Evolutionary conservation across 768 basidiomycete species (phyloP), one percentile per base, ranked within the genome.

Genomic region (Ramaria sp.): DNA sequence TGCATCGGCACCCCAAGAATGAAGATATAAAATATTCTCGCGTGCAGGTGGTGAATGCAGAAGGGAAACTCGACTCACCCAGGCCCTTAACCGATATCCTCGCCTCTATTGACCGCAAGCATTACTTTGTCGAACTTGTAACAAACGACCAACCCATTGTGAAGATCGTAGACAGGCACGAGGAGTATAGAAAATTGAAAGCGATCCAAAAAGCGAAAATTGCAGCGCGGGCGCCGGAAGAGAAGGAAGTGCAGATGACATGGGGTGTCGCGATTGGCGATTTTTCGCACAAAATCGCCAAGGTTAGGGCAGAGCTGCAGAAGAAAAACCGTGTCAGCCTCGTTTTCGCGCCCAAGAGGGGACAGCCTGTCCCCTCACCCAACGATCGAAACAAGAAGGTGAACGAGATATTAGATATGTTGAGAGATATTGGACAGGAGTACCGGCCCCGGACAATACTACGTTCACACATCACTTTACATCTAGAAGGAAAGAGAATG

Each of bases 171-270:
- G 67, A 78, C 60, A 72, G 69, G 53, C 59, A 65, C 48, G 71
- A 69, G 58, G 65, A 61, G 47, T 69, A 70, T 58, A 67, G 65
- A 49, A 72, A 70, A 58, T 69, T 60, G 48, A 59, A 60, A 5
- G 61, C 54, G 38, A 58, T 66, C 43, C 63, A 68, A 50, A 52
- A 55, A 9, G 28, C 56, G n/a, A 32, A 38, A 2, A 64, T 71
- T 56, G 56, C 64, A 20, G 50, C 63, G 58, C 56, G 16, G 38
- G 61, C 54, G 9, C 59, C 63, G 22, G 68, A 67, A 58, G 63
- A 69, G 52, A 89, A 88, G 69, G 82, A 87, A 69, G 70, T 88
- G 4, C 83, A 85, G 66, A 62, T 91, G 44, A 79, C 81, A 12
- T 91, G 87, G 85, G 72, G 70, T 2, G 76, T 81, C 12, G 78